phyloP scores from a whole-genome alignment of 2,329 filamentous ascomycete species.

The Aspergillus tamarii region DNA sequence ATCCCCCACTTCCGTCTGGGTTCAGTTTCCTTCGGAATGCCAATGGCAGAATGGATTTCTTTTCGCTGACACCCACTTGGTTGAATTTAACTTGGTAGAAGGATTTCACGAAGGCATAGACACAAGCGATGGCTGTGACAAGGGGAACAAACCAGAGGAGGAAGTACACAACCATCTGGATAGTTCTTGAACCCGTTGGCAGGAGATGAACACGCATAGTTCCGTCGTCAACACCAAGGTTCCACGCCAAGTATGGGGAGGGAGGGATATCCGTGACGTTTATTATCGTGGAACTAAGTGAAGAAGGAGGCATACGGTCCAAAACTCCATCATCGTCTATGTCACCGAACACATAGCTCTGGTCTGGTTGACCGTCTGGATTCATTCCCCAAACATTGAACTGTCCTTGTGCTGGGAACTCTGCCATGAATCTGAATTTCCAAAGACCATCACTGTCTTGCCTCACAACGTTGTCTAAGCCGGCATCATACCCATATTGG shows the following conservation, averaged over 20 bases:
- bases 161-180: slow-evolving; percentile 59
- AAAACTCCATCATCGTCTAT: slow-evolving; percentile 63
- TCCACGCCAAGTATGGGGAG: slow-evolving; percentile 59
- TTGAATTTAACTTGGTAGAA: slow-evolving; percentile 69
- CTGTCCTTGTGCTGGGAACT: slow-evolving; percentile 66
- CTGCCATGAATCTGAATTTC: slow-evolving; percentile 63
- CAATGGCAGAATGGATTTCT: slow-evolving; percentile 46
- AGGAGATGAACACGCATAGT: slow-evolving; percentile 55
- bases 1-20: slow-evolving; percentile 29
- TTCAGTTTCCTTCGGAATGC: slow-evolving; percentile 41
- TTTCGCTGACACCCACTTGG: slow-evolving; percentile 57
- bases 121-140: slow-evolving; percentile 52
- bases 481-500: slow-evolving; percentile 65
- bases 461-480: slow-evolving; percentile 57
- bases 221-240: slow-evolving; percentile 59
- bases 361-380: slow-evolving; percentile 63
- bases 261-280: slow-evolving; percentile 63
- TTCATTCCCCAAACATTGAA: slow-evolving; percentile 71
- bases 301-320: slow-evolving; percentile 64
- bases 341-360: slow-evolving; percentile 63
- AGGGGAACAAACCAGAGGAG: slow-evolving; percentile 60
- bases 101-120: slow-evolving; percentile 61
- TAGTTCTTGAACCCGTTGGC: slow-evolving; percentile 57
- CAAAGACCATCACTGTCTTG: slow-evolving; percentile 56
- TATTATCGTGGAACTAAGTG: slow-evolving; percentile 57